phyloP scores from a whole-genome alignment of 495 filamentous ascomycete species.

The Annulohypoxylon maeteangense region DNA sequence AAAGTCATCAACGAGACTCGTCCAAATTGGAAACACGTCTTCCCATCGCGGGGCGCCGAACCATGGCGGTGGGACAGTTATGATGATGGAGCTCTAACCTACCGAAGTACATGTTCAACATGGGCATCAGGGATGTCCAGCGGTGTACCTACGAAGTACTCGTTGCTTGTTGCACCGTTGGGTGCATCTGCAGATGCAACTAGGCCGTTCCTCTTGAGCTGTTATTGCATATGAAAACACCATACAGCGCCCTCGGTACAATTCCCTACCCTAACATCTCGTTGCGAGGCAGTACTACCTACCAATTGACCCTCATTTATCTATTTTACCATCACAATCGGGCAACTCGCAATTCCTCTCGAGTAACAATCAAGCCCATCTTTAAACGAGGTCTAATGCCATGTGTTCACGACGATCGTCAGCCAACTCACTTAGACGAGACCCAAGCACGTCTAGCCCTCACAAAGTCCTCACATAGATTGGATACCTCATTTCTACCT shows the following conservation, averaged over 20 bases:
- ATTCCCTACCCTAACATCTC: constrained; percentile 14
- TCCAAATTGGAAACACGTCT: constrained; percentile 28
- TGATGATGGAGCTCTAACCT: constrained; percentile 12
- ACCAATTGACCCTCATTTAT: constrained; percentile 14
- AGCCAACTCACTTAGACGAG: constrained; percentile 5
- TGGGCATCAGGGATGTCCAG: constrained; percentile 10
- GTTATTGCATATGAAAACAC: constrained; percentile 34
- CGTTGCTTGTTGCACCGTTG: constrained; percentile 12
- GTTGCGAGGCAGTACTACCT: constrained; percentile 29
- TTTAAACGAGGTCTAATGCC: constrained; percentile 12
- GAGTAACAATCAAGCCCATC: constrained; percentile 19
- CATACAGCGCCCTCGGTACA: constrained; percentile 22
- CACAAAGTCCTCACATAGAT: not conserved
- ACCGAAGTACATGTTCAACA: constrained; percentile 21
- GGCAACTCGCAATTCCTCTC: constrained; percentile 14
- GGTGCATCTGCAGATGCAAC: constrained; percentile 35
- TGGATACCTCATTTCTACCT: not conserved
- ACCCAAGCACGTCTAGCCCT: not conserved
- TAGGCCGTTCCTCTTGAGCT: constrained; percentile 19
- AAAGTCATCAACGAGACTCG: not conserved
- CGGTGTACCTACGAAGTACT: constrained; percentile 31
- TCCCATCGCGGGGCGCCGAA: constrained; percentile 31
- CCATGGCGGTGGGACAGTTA: constrained; percentile 27
- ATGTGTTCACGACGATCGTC: not conserved
- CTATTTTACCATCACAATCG: constrained; percentile 10